Conservation (phyloP, 345 rosid genomes). For the Eucalyptus sideroxylon region DNA sequence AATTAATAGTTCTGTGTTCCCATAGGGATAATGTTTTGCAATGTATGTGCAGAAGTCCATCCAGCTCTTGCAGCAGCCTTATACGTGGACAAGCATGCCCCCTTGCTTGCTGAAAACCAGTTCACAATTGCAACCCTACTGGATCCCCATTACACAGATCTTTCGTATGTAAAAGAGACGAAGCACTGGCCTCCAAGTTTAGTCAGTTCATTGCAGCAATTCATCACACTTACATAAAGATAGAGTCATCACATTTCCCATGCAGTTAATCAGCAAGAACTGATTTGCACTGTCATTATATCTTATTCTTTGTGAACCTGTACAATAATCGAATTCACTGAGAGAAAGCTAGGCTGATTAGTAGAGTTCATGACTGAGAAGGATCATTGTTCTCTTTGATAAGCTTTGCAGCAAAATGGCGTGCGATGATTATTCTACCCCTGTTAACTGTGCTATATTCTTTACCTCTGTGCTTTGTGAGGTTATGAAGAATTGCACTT, state of each 20-base stretch:
- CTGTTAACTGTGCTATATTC: not conserved
- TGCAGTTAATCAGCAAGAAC: not conserved
- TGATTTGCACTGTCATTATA: not conserved
- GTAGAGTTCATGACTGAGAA: not conserved
- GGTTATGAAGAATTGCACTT: not conserved
- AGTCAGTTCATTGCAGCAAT: constrained; percentile 42
- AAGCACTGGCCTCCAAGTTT: constrained; percentile 71
- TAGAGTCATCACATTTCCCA: not conserved
- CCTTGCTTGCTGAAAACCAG: constrained; percentile 44
- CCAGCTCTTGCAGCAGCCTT: constrained; percentile 58
- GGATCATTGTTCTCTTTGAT: not conserved
- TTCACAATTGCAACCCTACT: constrained; percentile 46
- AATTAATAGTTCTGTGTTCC: not conserved
- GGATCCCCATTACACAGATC: constrained; percentile 48
- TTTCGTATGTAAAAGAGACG: constrained; percentile 37
- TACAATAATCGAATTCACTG: not conserved
- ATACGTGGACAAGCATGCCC: constrained; percentile 48
- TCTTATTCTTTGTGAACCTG: not conserved
- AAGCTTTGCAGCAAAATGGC: not conserved
- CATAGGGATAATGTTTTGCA: not conserved
- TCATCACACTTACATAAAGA: constrained; percentile 36
- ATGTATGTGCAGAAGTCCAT: constrained; percentile 29
- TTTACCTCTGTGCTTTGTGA: not conserved
- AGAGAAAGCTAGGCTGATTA: not conserved
- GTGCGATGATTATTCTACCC: not conserved